phyloP scores from a whole-genome alignment of 352 stramenopile genomes.

The Globisporangium acanthophoron region DNA sequence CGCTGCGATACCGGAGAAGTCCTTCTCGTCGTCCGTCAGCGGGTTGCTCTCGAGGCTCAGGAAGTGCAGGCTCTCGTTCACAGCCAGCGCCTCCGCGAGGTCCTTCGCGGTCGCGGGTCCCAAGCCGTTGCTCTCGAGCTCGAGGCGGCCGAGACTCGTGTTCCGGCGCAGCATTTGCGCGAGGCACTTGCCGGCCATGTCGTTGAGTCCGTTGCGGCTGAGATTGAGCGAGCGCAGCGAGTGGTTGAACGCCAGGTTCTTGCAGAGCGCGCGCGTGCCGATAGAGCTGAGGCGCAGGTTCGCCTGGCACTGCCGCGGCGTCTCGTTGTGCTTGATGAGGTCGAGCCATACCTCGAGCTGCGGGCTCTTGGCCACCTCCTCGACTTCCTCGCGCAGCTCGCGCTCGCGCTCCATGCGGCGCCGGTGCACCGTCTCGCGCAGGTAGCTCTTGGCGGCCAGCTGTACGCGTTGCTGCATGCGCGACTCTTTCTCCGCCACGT shows the following conservation, averaged over 20 bases:
- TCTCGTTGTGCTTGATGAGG: conserved; percentile 50
- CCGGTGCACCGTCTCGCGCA: conserved; percentile 68
- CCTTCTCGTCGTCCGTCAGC: conserved; percentile 71
- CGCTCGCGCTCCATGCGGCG: conserved; percentile 59
- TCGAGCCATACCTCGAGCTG: conserved; percentile 71
- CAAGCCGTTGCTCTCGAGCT: conserved; percentile 65
- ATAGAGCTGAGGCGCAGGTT: conserved; percentile 46
- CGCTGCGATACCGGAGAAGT: conserved; percentile 55
- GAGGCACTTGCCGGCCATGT: conserved; percentile 57
- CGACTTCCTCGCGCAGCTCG: conserved; percentile 68
- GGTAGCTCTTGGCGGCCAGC: conserved; percentile 65
- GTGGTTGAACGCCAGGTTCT: conserved; percentile 62
- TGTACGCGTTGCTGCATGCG: conserved; percentile 65
- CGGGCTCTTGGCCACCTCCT: conserved; percentile 59
- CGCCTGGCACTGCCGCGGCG: conserved; percentile 32
- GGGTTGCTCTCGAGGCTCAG: conserved; percentile 78
- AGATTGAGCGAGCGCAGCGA: conserved; percentile 61
- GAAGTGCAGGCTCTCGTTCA: conserved; percentile 49
- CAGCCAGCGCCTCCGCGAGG: conserved; percentile 46
- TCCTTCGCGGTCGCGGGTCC: conserved; percentile 41
- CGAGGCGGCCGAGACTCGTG: conserved; percentile 49
- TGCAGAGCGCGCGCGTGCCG: conserved; percentile 58
- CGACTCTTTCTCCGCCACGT: conserved; percentile 54
- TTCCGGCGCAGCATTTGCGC: conserved; percentile 57
- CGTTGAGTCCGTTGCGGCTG: conserved; percentile 57